phyloP scores from a whole-genome alignment of 2,329 filamentous ascomycete genomes.

The Biscogniauxia mediterranea region DNA sequence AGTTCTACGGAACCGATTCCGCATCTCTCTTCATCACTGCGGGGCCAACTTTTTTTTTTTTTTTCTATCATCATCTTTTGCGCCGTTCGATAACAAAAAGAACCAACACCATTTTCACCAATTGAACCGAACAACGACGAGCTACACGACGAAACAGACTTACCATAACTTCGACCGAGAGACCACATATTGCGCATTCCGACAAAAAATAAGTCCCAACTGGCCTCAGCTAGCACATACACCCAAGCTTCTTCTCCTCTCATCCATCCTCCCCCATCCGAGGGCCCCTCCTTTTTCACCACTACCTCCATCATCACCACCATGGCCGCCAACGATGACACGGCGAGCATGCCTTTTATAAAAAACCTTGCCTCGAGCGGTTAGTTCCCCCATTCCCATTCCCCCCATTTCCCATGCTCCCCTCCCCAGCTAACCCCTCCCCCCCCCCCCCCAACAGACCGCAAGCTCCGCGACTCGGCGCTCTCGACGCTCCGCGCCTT shows the following conservation, averaged over 20 bases:
- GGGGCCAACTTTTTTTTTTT: not conserved
- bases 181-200: too few relatives aligned
- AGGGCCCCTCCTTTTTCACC: not conserved
- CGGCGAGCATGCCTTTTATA: slow-evolving; percentile 67
- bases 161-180: too few relatives aligned
- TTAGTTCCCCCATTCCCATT: slow-evolving; percentile 41
- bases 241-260: too few relatives aligned
- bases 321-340: slow-evolving; percentile 39
- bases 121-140: not conserved
- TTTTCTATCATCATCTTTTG: not conserved
- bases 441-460: slow-evolving; percentile 52
- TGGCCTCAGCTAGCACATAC: too few relatives aligned
- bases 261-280: not conserved
- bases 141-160: not conserved
- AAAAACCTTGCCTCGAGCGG: slow-evolving; percentile 82
- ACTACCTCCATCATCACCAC: not conserved
- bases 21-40: not conserved
- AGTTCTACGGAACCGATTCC: not conserved
- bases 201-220: too few relatives aligned
- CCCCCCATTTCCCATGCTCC: not conserved
- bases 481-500: slow-evolving; percentile 75
- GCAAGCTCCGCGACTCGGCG: slow-evolving; percentile 73
- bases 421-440: not conserved
- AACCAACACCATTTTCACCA: not conserved
- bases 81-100: not conserved